phyloP scores from a whole-genome alignment of 768 basidiomycete genomes.

The button mushroom (Agaricus bisporus) region DNA sequence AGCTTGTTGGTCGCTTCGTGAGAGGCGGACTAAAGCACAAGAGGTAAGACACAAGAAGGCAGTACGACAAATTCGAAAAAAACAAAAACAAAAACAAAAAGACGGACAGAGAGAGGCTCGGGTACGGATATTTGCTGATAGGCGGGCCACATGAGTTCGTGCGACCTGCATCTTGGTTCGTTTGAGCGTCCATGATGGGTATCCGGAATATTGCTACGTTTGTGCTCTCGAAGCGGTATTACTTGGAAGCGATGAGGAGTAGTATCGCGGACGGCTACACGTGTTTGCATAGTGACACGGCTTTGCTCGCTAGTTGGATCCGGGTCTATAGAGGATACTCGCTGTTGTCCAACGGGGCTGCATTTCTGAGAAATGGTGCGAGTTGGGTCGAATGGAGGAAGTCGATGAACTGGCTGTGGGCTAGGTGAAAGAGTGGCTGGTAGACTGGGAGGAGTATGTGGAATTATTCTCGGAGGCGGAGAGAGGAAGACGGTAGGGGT shows the following conservation, averaged over 20 bases:
- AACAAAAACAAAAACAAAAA: neutral
- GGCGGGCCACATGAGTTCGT: neutral
- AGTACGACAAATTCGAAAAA: neutral
- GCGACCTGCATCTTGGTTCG: neutral
- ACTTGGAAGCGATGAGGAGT: constrained; percentile 39
- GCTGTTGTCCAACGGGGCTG: neutral
- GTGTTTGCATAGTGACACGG: constrained; percentile 37
- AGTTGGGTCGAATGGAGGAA: no score
- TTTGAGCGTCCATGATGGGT: neutral
- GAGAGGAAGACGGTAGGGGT: neutral
- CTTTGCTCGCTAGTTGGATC: constrained; percentile 17
- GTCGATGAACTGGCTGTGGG: no score
- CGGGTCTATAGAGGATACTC: constrained; percentile 8
- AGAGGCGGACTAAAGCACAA: neutral
- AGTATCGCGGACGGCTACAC: constrained; percentile 37
- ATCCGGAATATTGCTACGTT: neutral
- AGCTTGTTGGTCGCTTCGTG: neutral
- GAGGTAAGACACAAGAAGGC: neutral
- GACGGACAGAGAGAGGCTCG: neutral
- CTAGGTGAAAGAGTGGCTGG: no score
- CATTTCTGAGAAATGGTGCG: neutral
- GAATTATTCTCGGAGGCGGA: neutral
- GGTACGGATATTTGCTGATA: neutral
- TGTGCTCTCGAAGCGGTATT: constrained; percentile 30
- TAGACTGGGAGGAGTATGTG: neutral